Evolutionary conservation across 345 rosid species (phyloP), one percentile per base, ranked within the genome.

Genomic region (Eucalyptus pauciflora): DNA sequence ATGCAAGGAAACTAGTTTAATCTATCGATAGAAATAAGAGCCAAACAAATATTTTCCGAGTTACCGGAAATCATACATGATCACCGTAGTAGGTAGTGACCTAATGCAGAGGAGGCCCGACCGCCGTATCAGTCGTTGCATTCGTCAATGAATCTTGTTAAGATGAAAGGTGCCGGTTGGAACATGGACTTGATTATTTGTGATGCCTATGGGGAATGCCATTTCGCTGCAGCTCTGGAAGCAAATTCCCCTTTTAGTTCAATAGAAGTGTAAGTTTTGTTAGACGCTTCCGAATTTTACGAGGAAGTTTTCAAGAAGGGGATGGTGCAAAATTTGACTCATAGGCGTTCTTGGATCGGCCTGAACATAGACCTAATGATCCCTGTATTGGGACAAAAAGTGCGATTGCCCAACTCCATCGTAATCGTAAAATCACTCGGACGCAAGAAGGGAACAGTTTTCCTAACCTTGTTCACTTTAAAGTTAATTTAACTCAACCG

Each of bases 41-140:
- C 62, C 62, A 56, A 22, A 56, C 10, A 22, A 2, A 56, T 56
- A 56, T 60, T 60, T 60, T 60, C 3, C 0, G 31, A 56, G 62
- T 56, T 24, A 56, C 6, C 0, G 62, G 12, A 56, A 24, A 60
- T 17, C 31, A 13, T 90, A 93, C 93, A 89, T 92, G 91, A 80
- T 94, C 95, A 86, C 95, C 93, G 20, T 90, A 94, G 51, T 93
- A 93, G 6, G 96, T 86, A 14, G 96, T 92, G 87, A 92, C 87
- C 94, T 96, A 51, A 31, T 93, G 94, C 18, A 94, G 94, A 7
- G 93, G 89, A 89, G 96, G 94, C 27, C 89, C 52, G 62, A 51
- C 22, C 22, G 3, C 92, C 92, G 5, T 87, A 94, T 1, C 0
- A 0, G 18, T 4, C 2, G 22, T 9, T 87, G 94, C 93, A 94